Conservation (phyloP, 192 early-diverging fungal species). For the Spinellus fusiger region DNA sequence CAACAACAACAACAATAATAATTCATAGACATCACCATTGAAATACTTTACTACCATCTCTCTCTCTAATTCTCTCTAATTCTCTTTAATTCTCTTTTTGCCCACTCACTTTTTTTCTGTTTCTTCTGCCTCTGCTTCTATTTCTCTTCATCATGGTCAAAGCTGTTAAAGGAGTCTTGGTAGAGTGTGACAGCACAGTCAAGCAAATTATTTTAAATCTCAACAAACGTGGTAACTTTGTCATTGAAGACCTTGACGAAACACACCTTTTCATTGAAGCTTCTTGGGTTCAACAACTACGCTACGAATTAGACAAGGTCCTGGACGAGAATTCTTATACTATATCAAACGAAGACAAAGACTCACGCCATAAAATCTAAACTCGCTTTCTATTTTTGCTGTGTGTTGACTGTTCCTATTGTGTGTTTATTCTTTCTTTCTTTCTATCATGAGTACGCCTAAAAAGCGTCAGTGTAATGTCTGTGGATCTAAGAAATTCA, state of each 20-base stretch:
- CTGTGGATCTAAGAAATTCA: slow-evolving; percentile 18
- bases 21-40: too few species aligned
- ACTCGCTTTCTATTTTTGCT: background rate
- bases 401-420: background rate
- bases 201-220: slow-evolving; percentile 71
- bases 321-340: slow-evolving; percentile 72
- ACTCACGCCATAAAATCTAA: background rate
- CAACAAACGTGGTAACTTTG: slow-evolving; percentile 59
- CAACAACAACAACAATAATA: too few species aligned
- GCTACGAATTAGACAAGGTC: slow-evolving; percentile 60
- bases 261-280: slow-evolving; percentile 76
- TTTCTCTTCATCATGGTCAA: slow-evolving; percentile 29
- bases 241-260: slow-evolving; percentile 81
- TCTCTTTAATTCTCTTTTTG: too few species aligned
- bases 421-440: background rate
- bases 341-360: slow-evolving; percentile 18
- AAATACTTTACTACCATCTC: too few species aligned
- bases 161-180: slow-evolving; percentile 38
- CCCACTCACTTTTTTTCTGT: too few species aligned
- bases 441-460: background rate
- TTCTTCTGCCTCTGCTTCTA: background rate
- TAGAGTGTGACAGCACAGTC: slow-evolving; percentile 71
- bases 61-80: too few species aligned
- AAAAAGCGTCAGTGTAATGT: slow-evolving; percentile 14
- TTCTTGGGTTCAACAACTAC: slow-evolving; percentile 49